Evolutionary conservation across 106 monocot genomes (phyloP).

Genomic region (Agapanthus africanus): DNA sequence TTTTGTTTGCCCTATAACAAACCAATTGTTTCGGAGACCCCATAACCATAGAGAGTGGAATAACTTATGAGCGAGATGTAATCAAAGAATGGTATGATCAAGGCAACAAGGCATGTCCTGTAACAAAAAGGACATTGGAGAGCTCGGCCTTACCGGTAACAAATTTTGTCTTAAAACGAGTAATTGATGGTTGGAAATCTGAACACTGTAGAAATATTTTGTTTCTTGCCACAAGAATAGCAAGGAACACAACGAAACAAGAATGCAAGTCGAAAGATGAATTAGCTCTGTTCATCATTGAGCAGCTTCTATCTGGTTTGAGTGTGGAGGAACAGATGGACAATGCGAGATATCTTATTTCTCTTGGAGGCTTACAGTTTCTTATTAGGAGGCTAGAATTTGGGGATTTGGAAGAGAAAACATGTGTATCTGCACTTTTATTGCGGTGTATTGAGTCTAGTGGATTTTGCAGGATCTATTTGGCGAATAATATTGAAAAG

Average conservation of each 20-base stretch:
- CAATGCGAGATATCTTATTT: conserved; percentile 32
- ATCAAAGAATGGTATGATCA: conserved; percentile 25
- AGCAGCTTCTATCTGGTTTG: conserved; percentile 18
- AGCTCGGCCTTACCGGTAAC: conserved; percentile 13
- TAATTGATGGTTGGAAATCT: conserved; percentile 33
- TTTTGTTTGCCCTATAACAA: conserved; percentile 29
- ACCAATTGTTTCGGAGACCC: conserved; percentile 22
- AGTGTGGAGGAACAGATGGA: conserved; percentile 22
- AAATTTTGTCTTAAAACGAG: conserved; percentile 20
- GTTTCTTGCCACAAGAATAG: conserved; percentile 8
- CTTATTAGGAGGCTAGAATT: conserved; percentile 22
- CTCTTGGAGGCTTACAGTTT: conserved; percentile 42
- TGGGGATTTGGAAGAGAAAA: conserved; percentile 25
- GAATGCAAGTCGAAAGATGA: conserved; percentile 17
- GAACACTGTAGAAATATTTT: conserved; percentile 20
- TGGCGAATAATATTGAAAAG: conserved; percentile 23
- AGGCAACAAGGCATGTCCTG: conserved; percentile 27
- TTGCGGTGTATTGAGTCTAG: conserved; percentile 37
- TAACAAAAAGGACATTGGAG: conserved; percentile 14
- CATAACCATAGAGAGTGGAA: conserved; percentile 28
- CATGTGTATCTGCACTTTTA: conserved; percentile 12
- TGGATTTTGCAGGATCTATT: conserved; percentile 39
- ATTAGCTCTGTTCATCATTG: conserved; percentile 17
- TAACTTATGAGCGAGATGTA: conserved; percentile 24
- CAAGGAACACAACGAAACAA: conserved; percentile 13